Conservation (phyloP, 768 basidiomycete genomes). For the Leucosporidium scottii region DNA sequence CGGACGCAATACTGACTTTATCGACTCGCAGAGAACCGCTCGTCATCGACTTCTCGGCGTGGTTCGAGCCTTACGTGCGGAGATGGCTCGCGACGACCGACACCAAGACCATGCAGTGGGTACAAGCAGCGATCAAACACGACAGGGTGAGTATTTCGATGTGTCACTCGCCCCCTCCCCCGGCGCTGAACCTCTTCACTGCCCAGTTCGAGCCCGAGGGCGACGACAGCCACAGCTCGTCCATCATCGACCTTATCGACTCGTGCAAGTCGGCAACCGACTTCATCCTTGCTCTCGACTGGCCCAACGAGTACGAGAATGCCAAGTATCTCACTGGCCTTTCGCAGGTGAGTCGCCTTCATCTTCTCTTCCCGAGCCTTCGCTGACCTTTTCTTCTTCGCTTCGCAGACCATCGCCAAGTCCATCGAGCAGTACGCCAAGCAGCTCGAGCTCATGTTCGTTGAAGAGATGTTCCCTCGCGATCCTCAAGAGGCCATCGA, state of each 20-base stretch:
- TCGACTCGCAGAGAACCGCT: conserved; percentile 37
- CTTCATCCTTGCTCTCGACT: conserved; percentile 80
- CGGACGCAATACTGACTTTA: background rate
- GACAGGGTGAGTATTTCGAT: conserved; percentile 56
- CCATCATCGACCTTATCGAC: conserved; percentile 91
- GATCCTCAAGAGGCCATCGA: conserved; percentile 57
- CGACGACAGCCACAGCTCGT: conserved; percentile 79
- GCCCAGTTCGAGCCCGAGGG: conserved; percentile 58
- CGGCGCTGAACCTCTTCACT: background rate
- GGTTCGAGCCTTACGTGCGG: conserved; percentile 80
- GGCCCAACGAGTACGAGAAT: conserved; percentile 83
- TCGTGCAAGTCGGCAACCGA: conserved; percentile 83
- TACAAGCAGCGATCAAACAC: conserved; percentile 66
- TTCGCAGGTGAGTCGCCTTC: conserved; percentile 60
- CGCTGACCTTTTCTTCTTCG: background rate
- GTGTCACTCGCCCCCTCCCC: conserved; percentile 45
- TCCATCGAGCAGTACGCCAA: conserved; percentile 87
- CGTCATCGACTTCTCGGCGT: conserved; percentile 62
- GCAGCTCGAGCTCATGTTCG: conserved; percentile 77
- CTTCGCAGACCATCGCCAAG: conserved; percentile 71
- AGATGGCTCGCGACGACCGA: conserved; percentile 87
- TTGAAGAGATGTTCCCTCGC: conserved; percentile 90
- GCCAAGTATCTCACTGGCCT: conserved; percentile 83
- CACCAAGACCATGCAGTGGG: conserved; percentile 87
- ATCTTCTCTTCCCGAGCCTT: background rate